Evolutionary conservation across 768 basidiomycete species (phyloP).

Genomic region (Boletus pseudo-olivaceus): DNA sequence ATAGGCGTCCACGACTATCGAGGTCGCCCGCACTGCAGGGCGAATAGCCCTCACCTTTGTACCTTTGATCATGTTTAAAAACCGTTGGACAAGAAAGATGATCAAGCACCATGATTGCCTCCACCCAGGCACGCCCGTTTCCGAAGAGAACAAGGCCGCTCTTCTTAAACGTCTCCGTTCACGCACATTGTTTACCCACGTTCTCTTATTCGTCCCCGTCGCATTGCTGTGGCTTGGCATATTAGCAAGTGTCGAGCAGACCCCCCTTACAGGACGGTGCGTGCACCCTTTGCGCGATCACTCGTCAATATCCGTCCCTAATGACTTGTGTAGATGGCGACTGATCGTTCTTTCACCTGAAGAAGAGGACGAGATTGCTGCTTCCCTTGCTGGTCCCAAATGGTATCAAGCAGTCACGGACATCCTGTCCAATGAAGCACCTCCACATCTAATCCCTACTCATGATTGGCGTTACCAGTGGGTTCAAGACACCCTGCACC

Average conservation of each 20-base stretch:
- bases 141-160: constrained; percentile 50
- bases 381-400: constrained; percentile 74
- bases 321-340: constrained; percentile 59
- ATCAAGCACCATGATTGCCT: constrained; percentile 44
- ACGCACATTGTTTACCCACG: constrained; percentile 47
- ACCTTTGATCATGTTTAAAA: constrained; percentile 63
- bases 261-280: constrained; percentile 83
- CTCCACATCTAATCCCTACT: constrained; percentile 60
- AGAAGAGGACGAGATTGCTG: constrained; percentile 88
- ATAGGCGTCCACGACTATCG: constrained; percentile 72
- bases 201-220: constrained; percentile 59
- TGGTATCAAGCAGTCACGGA: constrained; percentile 85
- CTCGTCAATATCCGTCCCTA: background rate
- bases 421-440: constrained; percentile 65
- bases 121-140: constrained; percentile 40
- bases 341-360: constrained; percentile 87
- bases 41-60: constrained; percentile 74
- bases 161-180: constrained; percentile 48
- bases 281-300: constrained; percentile 21
- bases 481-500: constrained; percentile 76
- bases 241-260: constrained; percentile 68
- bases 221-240: constrained; percentile 65
- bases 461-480: constrained; percentile 89
- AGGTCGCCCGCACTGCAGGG: constrained; percentile 63
- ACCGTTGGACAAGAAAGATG: constrained; percentile 45